A percentile compares a stretch with the other conserved stretches of the same genome.
phyloP scores from a whole-genome alignment of 1,139 yeast species.

The Debaryomyces fabryi region DNA sequence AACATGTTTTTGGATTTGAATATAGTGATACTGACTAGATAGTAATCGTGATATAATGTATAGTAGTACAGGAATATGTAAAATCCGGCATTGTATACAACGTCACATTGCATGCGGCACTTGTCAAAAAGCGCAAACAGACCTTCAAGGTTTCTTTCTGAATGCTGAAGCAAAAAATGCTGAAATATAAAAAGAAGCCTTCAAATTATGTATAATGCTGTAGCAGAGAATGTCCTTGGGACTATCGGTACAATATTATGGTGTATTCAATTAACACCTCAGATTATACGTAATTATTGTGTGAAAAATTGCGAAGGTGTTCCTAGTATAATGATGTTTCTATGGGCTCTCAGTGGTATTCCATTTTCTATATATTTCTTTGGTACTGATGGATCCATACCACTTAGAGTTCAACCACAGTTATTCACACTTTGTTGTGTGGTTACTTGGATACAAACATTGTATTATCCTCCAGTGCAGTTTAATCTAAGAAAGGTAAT shows the following conservation, averaged over 20 bases:
- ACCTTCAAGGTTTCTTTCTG: no score
- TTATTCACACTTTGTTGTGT: conserved; percentile 74
- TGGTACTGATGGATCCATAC: conserved; percentile 70
- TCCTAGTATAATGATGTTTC: conserved; percentile 79
- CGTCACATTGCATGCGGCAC: no score
- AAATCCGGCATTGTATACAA: no score
- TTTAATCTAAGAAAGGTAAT: conserved; percentile 42
- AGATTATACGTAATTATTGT: conserved; percentile 69
- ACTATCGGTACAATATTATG: conserved; percentile 87
- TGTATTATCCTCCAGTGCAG: conserved; percentile 77
- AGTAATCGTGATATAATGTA: background rate
- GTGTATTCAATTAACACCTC: conserved; percentile 91
- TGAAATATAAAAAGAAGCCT: background rate
- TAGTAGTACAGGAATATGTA: no score
- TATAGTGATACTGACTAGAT: conserved; percentile 17
- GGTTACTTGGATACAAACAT: conserved; percentile 68
- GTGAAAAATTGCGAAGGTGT: conserved; percentile 83
- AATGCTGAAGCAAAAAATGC: background rate
- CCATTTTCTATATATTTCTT: conserved; percentile 85
- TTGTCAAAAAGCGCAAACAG: no score
- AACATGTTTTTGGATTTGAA: conserved; percentile 16
- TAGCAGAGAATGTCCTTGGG: conserved; percentile 78
- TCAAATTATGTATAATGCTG: conserved; percentile 25
- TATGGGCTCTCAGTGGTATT: conserved; percentile 83
- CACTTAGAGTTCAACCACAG: conserved; percentile 85